Conservation (phyloP, 371 early-diverging fungal genomes). For the Smittium mucronatum region DNA sequence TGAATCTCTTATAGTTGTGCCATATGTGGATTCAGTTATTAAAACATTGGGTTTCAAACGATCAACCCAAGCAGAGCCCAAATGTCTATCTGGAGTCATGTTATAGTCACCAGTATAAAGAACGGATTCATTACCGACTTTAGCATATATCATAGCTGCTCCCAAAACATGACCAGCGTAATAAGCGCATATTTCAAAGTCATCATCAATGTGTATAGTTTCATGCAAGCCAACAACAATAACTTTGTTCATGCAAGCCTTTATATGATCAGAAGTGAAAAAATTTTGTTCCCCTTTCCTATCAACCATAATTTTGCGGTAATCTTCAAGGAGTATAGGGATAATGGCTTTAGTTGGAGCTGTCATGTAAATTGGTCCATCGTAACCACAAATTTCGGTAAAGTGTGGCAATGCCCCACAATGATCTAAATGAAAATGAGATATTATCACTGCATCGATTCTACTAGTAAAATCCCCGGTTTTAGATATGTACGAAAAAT, state of each 20-base stretch:
- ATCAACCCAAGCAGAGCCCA: conserved; percentile 91
- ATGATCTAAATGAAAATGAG: conserved; percentile 96
- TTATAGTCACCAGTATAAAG: conserved; percentile 98
- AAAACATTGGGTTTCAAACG: conserved; percentile 75
- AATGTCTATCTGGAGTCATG: conserved; percentile 91
- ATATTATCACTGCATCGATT: conserved; percentile 84
- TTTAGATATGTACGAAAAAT: conserved; percentile 87
- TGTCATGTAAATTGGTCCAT: conserved; percentile 94
- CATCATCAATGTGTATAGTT: conserved; percentile 66
- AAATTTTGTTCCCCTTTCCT: conserved; percentile 75
- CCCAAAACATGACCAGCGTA: conserved; percentile 98
- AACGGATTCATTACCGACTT: conserved; percentile 55
- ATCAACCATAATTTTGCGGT: conserved; percentile 75
- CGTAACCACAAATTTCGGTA: conserved; percentile 88
- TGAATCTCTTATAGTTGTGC: conserved; percentile 87
- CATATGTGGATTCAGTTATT: conserved; percentile 94
- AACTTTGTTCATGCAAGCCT: conserved; percentile 81
- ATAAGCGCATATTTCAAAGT: conserved; percentile 77
- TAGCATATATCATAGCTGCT: conserved; percentile 89
- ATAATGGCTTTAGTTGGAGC: conserved; percentile 91
- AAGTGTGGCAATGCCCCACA: conserved; percentile 93
- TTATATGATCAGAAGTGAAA: conserved; percentile 71
- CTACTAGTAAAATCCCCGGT: conserved; percentile 68
- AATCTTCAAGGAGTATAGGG: conserved; percentile 86
- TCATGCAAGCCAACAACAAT: conserved; percentile 81